Evolutionary conservation across 805 yeast species (phyloP), one percentile per base, ranked within the genome.

Genomic region (Lachancea lanzarotensis): DNA sequence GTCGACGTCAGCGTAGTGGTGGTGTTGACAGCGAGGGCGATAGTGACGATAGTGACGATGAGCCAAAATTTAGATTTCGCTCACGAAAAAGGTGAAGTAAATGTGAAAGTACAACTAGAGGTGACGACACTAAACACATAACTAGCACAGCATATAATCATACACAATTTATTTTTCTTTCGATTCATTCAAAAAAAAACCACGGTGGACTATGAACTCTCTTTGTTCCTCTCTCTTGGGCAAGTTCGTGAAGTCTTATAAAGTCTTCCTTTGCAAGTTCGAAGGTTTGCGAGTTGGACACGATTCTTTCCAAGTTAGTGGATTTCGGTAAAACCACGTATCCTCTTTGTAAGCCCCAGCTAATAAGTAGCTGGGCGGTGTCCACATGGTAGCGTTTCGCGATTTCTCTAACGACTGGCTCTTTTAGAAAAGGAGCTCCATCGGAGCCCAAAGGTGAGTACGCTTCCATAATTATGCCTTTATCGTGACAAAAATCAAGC

Each of bases 381-480:
- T 62, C 59, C 11, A 61, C 65, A 29, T 50, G 50, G 27, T 56
- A 44, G 48, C 70, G 72, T 36, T 71, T 59, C 10, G 82, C 78
- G 31, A 80, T 55, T 5, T 63, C 64, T 2, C 56, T 47, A 16
- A 81, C 56, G 4, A 66, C 59, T 20, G 66, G 70, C 52, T 79
- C 73, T 22, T 63, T 58, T 47, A 78, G 62, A 13, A 78, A 52
- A 12, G 84, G 81, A 9, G 81, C 73, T 46, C 72, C 75, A 6
- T 68, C 64, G 26, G 82, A 73, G 8, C 89, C 91, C 53, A 86
- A 70, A 20, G 95, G 93, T 26, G 87, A 80, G 66, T 84, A 87
- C 9, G 95, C 95, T 61, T 82, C 82, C 44, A 82, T 62, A 29
- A 70, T 60, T 48, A 82, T 80, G 48, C 71, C 76, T 49, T 83